Conservation (phyloP, 2,329 filamentous ascomycete genomes). For the Leptographium flavum region DNA sequence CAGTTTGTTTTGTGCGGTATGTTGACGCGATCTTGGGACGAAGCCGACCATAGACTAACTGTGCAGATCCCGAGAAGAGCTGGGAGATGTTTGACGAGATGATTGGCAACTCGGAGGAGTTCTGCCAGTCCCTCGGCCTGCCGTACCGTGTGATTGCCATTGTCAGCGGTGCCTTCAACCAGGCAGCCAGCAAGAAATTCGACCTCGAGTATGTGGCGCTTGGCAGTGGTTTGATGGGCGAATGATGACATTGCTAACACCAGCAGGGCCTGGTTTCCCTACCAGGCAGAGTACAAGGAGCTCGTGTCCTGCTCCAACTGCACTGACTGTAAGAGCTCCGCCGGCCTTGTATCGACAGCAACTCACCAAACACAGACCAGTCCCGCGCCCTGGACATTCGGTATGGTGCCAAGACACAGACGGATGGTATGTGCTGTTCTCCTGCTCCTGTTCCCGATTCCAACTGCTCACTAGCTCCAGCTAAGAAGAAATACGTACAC, state of each 20-base stretch:
- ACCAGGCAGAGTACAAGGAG: slow-evolving; percentile 96
- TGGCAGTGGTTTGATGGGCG: too few relatives aligned
- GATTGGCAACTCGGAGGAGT: slow-evolving; percentile 83
- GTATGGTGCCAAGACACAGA: slow-evolving; percentile 76
- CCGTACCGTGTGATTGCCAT: slow-evolving; percentile 90
- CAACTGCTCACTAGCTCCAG: slow-evolving; percentile 1
- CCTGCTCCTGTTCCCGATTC: slow-evolving; percentile 11
- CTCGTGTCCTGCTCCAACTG: slow-evolving; percentile 96
- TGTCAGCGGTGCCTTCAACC: slow-evolving; percentile 91
- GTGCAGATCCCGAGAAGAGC: slow-evolving; percentile 75
- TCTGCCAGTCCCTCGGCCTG: slow-evolving; percentile 79
- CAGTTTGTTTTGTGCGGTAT: slow-evolving; percentile 28
- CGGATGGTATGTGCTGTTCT: slow-evolving; percentile 31
- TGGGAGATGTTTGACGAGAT: slow-evolving; percentile 92
- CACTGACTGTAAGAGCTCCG: slow-evolving; percentile 48
- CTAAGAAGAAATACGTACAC: slow-evolving; percentile 86
- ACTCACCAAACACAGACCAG: slow-evolving; percentile 40
- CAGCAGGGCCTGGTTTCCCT: slow-evolving; percentile 63
- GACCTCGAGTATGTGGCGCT: slow-evolving; percentile 51
- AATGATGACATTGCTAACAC: slow-evolving; percentile 34
- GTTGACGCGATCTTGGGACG: neutral
- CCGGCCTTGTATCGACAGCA: neutral
- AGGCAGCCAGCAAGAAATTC: slow-evolving; percentile 75
- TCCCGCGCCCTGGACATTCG: slow-evolving; percentile 86
- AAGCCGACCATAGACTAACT: neutral